Conservation (phyloP, 1,284 basidiomycete species). For the Cryptococcus sp. region DNA sequence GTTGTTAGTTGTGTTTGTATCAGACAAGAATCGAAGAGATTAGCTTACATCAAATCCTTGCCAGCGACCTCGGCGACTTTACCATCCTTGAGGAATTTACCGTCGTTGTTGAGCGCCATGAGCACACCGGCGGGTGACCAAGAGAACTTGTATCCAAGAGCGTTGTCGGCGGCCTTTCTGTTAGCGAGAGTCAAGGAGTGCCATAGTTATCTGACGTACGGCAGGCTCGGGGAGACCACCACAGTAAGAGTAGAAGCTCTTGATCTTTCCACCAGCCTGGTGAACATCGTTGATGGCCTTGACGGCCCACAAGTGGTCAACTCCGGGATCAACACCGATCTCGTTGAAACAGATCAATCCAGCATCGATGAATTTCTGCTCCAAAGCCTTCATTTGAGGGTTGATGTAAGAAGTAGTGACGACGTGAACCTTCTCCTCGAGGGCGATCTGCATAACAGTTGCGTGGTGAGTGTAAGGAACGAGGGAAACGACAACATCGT, state of each 20-base stretch:
- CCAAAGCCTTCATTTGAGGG: constrained; percentile 83
- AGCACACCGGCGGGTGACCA: constrained; percentile 97
- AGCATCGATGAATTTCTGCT: constrained; percentile 76
- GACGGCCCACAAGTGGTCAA: constrained; percentile 92
- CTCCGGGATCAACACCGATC: constrained; percentile 70
- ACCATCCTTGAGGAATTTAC: constrained; percentile 70
- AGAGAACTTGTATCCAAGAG: constrained; percentile 98
- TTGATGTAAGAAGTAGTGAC: constrained; percentile 94
- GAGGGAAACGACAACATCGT: constrained; percentile 93
- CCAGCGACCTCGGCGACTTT: constrained; percentile 61
- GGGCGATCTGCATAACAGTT: constrained; percentile 87
- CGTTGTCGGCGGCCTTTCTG: constrained; percentile 70
- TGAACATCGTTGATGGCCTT: constrained; percentile 96
- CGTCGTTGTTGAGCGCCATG: constrained; percentile 88
- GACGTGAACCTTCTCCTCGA: constrained; percentile 84
- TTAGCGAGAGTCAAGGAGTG: constrained; percentile 35
- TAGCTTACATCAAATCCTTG: constrained; percentile 67
- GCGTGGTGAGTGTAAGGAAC: constrained; percentile 95
- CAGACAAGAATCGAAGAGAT: background rate
- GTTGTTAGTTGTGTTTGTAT: background rate
- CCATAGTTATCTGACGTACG: constrained; percentile 1
- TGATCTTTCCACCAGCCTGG: constrained; percentile 88
- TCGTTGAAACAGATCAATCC: constrained; percentile 97
- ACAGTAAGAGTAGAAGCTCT: constrained; percentile 93
- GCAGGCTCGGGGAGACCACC: constrained; percentile 58